phyloP scores from a whole-genome alignment of 2,329 filamentous ascomycete species.

The Venturiaceae sp. region DNA sequence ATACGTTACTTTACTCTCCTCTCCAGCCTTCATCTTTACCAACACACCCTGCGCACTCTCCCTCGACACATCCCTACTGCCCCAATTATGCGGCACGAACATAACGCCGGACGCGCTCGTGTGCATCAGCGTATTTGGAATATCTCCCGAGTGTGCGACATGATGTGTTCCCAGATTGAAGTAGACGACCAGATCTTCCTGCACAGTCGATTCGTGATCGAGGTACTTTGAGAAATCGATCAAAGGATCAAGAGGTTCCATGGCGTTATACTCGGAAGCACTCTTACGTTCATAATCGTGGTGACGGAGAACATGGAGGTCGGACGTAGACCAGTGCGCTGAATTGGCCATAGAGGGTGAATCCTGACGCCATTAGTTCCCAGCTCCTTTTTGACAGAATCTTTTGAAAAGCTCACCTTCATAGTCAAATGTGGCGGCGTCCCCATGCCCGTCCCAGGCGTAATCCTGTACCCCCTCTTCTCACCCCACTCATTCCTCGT shows the following conservation, averaged over 20 bases:
- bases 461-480: slow-evolving; percentile 38
- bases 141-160: slow-evolving; percentile 42
- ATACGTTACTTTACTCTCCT: slow-evolving; percentile 4
- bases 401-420: too few species aligned
- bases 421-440: slow-evolving; percentile 25
- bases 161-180: slow-evolving; percentile 50
- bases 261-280: slow-evolving; percentile 25
- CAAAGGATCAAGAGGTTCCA: slow-evolving; percentile 28
- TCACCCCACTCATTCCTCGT: slow-evolving; percentile 39
- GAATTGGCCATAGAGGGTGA: slow-evolving; percentile 34
- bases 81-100: slow-evolving; percentile 23
- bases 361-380: too few species aligned
- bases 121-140: slow-evolving; percentile 22
- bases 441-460: slow-evolving; percentile 26
- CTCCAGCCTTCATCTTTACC: slow-evolving; percentile 13
- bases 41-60: slow-evolving; percentile 19
- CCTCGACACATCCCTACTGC: slow-evolving; percentile 18
- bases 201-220: slow-evolving; percentile 30
- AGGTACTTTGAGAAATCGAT: slow-evolving; percentile 36
- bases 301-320: slow-evolving; percentile 38
- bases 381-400: slow-evolving; percentile 27
- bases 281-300: slow-evolving; percentile 35
- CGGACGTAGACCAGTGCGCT: slow-evolving; percentile 39
- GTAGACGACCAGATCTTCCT: slow-evolving; percentile 42
- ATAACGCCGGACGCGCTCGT: slow-evolving; percentile 18